Evolutionary conservation across 176 grass and related monocot species (phyloP).

Genomic region (Triticum monococcum): DNA sequence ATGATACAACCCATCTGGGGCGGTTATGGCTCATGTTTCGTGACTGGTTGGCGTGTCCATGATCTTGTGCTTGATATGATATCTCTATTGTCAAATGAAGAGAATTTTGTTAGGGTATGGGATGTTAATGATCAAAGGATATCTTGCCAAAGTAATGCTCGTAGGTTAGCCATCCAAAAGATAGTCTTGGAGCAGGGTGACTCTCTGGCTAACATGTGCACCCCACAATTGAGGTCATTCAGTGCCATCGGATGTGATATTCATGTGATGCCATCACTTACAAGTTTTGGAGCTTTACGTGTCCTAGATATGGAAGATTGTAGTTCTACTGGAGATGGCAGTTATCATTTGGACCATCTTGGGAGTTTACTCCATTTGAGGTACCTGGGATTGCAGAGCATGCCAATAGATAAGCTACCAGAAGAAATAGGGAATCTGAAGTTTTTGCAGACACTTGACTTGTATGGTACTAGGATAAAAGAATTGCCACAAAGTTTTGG

Average conservation of each 20-base stretch:
- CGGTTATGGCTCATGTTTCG: no score
- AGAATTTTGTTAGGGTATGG: neutral
- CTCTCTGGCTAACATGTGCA: neutral
- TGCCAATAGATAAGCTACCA: neutral
- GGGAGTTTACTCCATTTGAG: neutral
- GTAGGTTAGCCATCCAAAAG: neutral
- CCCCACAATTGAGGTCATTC: neutral
- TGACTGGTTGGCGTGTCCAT: neutral
- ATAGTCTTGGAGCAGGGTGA: neutral
- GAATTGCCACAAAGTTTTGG: neutral
- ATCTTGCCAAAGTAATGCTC: neutral
- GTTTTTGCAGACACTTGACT: constrained; percentile 10
- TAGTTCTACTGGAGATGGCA: no score
- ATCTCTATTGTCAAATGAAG: neutral
- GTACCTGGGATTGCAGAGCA: neutral
- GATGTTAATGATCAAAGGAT: neutral
- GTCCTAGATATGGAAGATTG: neutral
- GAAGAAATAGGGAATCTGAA: neutral
- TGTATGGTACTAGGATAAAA: neutral
- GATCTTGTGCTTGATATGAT: constrained; percentile 21
- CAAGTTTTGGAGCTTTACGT: neutral
- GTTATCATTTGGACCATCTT: neutral
- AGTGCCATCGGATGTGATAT: neutral
- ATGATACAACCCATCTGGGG: neutral
- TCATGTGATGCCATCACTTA: neutral